These are phyloP conservation scores for Sclerotinia nivalis DNA, from an alignment of 2,329 filamentous ascomycete genomes.

Conservation along the genomic window DNA sequence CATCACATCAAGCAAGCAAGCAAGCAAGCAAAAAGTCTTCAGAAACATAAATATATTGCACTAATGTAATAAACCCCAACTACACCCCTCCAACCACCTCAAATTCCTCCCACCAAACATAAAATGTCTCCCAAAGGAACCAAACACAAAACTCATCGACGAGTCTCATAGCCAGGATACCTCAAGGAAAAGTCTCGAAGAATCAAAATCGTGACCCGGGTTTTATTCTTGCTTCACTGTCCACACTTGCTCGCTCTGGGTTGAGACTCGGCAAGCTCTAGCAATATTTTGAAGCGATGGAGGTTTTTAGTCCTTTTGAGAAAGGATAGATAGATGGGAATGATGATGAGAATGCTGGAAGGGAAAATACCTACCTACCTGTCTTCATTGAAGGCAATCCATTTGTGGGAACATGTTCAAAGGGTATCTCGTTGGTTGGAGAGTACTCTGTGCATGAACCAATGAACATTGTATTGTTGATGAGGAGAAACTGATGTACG, in stretches of 20 bases:
- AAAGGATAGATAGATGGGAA: neutral
- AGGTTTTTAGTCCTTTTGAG: slow-evolving; percentile 6
- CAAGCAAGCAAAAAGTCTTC: neutral
- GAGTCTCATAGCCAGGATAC: slow-evolving; percentile 34
- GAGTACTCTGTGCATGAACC: neutral
- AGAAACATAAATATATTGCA: neutral
- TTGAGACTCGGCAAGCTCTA: slow-evolving; percentile 56
- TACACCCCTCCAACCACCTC: neutral
- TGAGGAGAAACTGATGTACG: fast-evolving
- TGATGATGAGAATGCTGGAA: neutral
- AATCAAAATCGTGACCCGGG: slow-evolving; percentile 42
- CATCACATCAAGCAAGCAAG: neutral
- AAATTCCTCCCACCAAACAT: neutral
- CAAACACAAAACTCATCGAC: slow-evolving; percentile 38
- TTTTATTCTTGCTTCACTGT: slow-evolving; percentile 57
- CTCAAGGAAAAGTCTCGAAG: slow-evolving; percentile 42
- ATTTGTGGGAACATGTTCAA: neutral
- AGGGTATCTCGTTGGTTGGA: neutral
- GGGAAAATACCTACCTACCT: slow-evolving; percentile 12
- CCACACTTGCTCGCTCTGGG: slow-evolving; percentile 57
- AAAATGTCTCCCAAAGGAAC: slow-evolving; percentile 47
- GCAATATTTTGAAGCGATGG: slow-evolving; percentile 45
- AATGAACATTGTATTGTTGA: neutral
- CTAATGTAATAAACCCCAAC: too few relatives aligned
- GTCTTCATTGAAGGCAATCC: neutral